Percentiles rank a stretch among this genome's conserved stretches.
These are phyloP conservation scores for Penicillium argentinense DNA, from an alignment of 495 filamentous ascomycete species.

Conservation along the genomic window DNA sequence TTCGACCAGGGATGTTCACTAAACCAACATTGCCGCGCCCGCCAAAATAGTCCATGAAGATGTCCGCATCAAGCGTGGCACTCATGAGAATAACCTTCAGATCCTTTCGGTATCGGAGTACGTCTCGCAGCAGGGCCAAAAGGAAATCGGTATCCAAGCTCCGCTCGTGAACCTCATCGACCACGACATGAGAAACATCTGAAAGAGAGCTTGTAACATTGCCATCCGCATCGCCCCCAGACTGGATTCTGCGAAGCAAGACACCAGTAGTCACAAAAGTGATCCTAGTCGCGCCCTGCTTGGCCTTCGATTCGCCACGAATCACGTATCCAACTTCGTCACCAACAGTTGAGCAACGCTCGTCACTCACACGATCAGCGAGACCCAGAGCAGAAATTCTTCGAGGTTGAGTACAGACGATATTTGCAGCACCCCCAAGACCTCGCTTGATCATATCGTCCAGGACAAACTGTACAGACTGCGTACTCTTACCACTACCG, in stretches of 20 bases:
- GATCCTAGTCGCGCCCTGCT: slow-evolving; percentile 71
- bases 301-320: slow-evolving; percentile 79
- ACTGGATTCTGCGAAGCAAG: slow-evolving; percentile 84
- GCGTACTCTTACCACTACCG: slow-evolving; percentile 94
- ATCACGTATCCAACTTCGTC: slow-evolving; percentile 95
- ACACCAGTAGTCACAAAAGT: slow-evolving; percentile 98
- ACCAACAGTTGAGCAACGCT: slow-evolving; percentile 78
- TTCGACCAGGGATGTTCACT: slow-evolving; percentile 86
- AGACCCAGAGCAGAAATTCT: slow-evolving; percentile 92
- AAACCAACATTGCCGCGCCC: slow-evolving; percentile 64
- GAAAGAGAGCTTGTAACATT: slow-evolving; percentile 78
- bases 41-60: slow-evolving; percentile 84
- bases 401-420: slow-evolving; percentile 93
- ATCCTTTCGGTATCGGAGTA: slow-evolving; percentile 72
- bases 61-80: slow-evolving; percentile 86
- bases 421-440: slow-evolving; percentile 78
- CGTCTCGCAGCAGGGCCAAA: slow-evolving; percentile 81
- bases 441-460: slow-evolving; percentile 82
- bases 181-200: slow-evolving; percentile 90
- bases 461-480: slow-evolving; percentile 92
- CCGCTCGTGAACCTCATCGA: slow-evolving; percentile 96
- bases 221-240: slow-evolving; percentile 70
- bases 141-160: slow-evolving; percentile 96
- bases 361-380: slow-evolving; percentile 91
- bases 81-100: slow-evolving; percentile 97